Evolutionary conservation across 768 basidiomycete genomes (phyloP).

Genomic region (Pholiota microspora): DNA sequence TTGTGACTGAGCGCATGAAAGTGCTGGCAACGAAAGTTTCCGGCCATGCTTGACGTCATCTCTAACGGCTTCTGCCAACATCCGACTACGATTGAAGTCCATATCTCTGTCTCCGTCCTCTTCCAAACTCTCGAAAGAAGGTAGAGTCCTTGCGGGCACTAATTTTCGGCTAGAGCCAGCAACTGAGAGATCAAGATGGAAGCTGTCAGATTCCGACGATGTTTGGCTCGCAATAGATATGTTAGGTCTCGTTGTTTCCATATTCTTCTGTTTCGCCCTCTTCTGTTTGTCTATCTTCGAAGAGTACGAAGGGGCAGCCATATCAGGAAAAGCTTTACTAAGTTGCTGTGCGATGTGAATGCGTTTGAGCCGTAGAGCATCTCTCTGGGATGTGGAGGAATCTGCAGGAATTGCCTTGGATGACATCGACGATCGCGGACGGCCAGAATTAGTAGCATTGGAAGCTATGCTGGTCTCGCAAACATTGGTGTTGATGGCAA

Average conservation of each 20-base stretch:
- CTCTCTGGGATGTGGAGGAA: slow-evolving; percentile 11
- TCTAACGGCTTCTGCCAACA: slow-evolving; percentile 28
- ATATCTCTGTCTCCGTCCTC: slow-evolving; percentile 29
- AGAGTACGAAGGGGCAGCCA: slow-evolving; percentile 30
- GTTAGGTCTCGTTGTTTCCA: neutral
- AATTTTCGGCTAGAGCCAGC: neutral
- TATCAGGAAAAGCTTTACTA: slow-evolving; percentile 41
- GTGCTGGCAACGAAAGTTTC: slow-evolving; percentile 26
- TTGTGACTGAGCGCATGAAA: slow-evolving; percentile 28
- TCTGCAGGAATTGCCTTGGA: too few species aligned
- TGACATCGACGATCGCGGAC: too few species aligned
- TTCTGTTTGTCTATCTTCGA: slow-evolving; percentile 23
- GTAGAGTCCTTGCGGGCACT: slow-evolving; percentile 15
- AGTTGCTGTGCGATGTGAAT: slow-evolving; percentile 38
- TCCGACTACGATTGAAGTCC: slow-evolving; percentile 35
- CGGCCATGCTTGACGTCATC: slow-evolving; percentile 27
- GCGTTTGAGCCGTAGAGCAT: slow-evolving; percentile 19
- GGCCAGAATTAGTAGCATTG: too few species aligned
- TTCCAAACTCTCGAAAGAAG: slow-evolving; percentile 26
- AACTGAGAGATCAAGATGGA: neutral
- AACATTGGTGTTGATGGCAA: neutral
- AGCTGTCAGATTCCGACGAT: neutral
- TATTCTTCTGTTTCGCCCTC: slow-evolving; percentile 10
- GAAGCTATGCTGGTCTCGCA: too few species aligned
- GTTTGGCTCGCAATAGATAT: neutral